Conservation (phyloP, 768 basidiomycete species). For the Tulasnella sp. region DNA sequence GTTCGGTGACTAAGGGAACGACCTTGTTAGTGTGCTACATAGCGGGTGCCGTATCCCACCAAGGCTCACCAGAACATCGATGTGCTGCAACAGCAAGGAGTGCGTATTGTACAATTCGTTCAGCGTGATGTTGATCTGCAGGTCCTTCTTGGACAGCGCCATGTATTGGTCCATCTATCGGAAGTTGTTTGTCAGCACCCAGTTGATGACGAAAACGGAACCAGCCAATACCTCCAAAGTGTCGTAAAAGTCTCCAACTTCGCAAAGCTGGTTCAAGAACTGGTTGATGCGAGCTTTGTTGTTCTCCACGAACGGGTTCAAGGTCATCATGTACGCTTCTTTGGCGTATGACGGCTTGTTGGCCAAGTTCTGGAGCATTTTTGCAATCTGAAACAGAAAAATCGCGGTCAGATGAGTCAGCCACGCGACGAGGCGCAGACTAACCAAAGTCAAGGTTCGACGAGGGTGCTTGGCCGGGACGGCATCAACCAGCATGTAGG, state of each 20-base stretch:
- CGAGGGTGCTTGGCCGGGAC: conserved; percentile 98
- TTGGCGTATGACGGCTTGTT: conserved; percentile 99
- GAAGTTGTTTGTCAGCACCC: conserved; percentile 7
- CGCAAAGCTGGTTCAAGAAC: conserved; percentile 95
- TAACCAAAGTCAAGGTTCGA: conserved; percentile 86
- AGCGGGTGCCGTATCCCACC: not conserved
- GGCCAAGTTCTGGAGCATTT: conserved; percentile 99
- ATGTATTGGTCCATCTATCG: conserved; percentile 98
- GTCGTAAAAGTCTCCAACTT: conserved; percentile 99
- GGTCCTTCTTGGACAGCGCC: conserved; percentile 98
- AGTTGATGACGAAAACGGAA: not conserved
- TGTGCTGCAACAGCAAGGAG: conserved; percentile 90
- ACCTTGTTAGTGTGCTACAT: not conserved
- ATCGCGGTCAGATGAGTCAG: not conserved
- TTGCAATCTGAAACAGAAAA: conserved; percentile 80
- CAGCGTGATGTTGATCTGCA: conserved; percentile 96
- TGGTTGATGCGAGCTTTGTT: conserved; percentile 98
- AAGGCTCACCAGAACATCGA: conserved; percentile 82
- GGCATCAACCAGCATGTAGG: conserved; percentile 98
- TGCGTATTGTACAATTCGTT: conserved; percentile 99
- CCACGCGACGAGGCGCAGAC: conserved; percentile 33
- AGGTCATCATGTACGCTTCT: conserved; percentile 97
- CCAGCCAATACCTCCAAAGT: conserved; percentile 78
- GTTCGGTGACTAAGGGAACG: conserved; percentile 76
- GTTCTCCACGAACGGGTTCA: conserved; percentile 98